Base-by-base conservation (phyloP, 352 stramenopile species). In the Pythium aquatile region DNA sequence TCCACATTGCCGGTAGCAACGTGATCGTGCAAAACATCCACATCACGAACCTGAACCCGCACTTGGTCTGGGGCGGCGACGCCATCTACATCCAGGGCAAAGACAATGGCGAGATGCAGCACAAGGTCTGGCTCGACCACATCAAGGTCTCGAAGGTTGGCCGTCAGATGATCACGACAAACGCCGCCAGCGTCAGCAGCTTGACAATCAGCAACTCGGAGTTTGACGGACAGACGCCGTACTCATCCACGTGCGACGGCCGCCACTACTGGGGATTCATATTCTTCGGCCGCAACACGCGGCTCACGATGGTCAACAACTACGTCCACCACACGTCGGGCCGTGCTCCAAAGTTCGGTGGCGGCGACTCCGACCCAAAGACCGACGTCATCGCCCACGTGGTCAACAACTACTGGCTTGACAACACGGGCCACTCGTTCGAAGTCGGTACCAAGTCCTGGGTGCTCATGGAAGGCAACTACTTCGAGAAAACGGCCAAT, bases 11-110 rank as follows among this genome's bases (percentile, higher is more conserved):
- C 3, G 76, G 75, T 24, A 49, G 57, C 58, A 85, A 85, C 62
- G 72, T 84, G 28, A 84, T 88, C 56, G 35, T 84, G 9, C 77
- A 85, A 62, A 85, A 87, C 58, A 68, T 87, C 48, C 65, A 84
- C 65, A 80, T 87, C 62, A 81, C 66, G 10, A 61, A 87, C 44
- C 53, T 87, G n/a, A 87, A 87, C 60, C 76, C 58, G 14, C 74
- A 82, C 55, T 17, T 78, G 0, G 63, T 84, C 14, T 74, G 68
- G 68, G 68, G 68, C 14, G 63, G 68, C 39, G 63, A 74, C 32
- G 65, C 57, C 29, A 70, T 74, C 40, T 64, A 66, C 59, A 30
- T 74, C 46, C 32, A 75, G n/a, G 59, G 44, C 10, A 66, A 64
- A 28, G 55, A 60, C 28, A 62, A 61, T 10, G 57, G 61, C 2